Base-by-base conservation (phyloP, 768 basidiomycete species). In the Tricholoma bakamatsutake region DNA sequence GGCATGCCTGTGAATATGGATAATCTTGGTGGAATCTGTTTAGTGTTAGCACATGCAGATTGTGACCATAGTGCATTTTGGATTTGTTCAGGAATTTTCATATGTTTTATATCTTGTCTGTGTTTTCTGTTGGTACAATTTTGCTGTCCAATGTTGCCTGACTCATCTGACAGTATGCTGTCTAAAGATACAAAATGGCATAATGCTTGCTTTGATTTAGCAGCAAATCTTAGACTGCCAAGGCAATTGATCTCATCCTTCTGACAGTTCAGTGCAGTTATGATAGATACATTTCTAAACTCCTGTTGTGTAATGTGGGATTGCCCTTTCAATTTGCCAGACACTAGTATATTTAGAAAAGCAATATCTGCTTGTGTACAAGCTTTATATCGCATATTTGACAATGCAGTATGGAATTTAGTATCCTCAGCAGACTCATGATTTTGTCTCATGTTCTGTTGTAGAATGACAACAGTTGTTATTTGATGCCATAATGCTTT, bases 171-270 rank as follows among this genome's bases (percentile, higher is more conserved):
- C 24, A 46, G n/a, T 33, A 55, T 4, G 59, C 7, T 56, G 50
- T 71, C 69, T 17, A 61, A 57, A 5, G 67, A 67, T 54, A 57
- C 69, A 42, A 71, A 70, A 17, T 63, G 45, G 4, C 31, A 37
- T 0, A 73, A 49, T 1, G 21, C 17, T 57, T 70, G 69, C 1
- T 46, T 47, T 1, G 64, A 66, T 17, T 75, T 72, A 17, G 33
- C 11, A 4, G 75, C 70, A 67, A 74, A 78, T 12, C 67, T 55
- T 12, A 50, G 8, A 15, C 52, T 34, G 1, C 72, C 72, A 0
- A 70, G 5, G 8, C 60, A 15, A 60, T 78, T 78, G 0, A 76
- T 66, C 52, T 62, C 55, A 59, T 77, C 76, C 55, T 71, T 70
- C 24, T 71, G 64, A 10, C 61, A 30, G 66, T 76, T 77, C 15